These are phyloP conservation scores for Fusarium redolens DNA, from an alignment of 2,329 filamentous ascomycete species.

Conservation along the genomic window DNA sequence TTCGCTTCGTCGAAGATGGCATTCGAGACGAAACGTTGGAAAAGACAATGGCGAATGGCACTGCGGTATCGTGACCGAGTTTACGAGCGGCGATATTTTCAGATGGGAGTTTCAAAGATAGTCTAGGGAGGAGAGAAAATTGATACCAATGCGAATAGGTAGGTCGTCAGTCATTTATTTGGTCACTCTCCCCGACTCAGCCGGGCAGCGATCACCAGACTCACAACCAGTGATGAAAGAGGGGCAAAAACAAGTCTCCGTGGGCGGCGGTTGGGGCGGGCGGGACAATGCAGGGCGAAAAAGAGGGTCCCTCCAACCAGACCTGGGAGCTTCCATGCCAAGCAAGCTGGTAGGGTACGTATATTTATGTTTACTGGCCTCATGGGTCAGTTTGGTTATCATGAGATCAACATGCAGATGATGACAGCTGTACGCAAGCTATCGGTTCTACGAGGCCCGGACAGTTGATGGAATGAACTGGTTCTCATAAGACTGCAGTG, in stretches of 20 bases:
- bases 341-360: conserved; percentile 19
- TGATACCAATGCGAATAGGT: not conserved
- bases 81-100: not conserved
- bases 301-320: conserved; percentile 26
- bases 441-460: not conserved
- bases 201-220: conserved; percentile 46
- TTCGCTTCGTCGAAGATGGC: not conserved
- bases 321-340: not conserved
- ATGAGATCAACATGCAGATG: not conserved
- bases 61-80: not conserved
- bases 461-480: not conserved
- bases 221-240: conserved; percentile 37
- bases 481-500: not conserved
- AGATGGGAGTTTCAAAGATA: not conserved
- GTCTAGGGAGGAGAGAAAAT: not conserved
- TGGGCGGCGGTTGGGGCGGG: conserved; percentile 18
- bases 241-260: conserved; percentile 27
- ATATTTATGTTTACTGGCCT: conserved; percentile 1
- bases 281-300: not conserved
- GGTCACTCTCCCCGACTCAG: conserved; percentile 37
- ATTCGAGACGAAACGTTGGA: not conserved
- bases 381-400: not conserved
- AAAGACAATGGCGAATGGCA: not conserved
- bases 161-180: conserved; percentile 38
- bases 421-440: not conserved